Percentiles rank a stretch among this genome's conserved stretches.
Conservation (phyloP, 2,329 filamentous ascomycete species). For the Penicillium sp. region DNA sequence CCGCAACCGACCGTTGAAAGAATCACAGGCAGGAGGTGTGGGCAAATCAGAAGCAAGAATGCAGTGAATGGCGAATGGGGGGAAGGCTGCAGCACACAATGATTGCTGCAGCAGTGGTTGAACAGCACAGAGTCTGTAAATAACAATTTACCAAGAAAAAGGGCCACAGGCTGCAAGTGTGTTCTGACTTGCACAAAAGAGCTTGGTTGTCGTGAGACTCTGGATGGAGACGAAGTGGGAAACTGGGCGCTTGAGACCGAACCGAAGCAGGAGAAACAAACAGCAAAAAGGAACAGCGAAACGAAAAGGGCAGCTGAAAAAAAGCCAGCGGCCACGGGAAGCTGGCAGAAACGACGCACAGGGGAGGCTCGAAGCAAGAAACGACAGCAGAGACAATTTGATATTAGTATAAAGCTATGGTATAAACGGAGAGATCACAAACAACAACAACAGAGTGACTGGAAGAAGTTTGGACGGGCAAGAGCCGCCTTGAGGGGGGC, state of each 20-base stretch:
- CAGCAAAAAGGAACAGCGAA: background rate
- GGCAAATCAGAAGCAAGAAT: background rate
- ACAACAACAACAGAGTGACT: background rate
- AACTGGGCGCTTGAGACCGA: conserved; percentile 1
- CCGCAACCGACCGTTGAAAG: background rate
- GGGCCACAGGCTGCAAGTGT: background rate
- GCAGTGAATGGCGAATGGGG: background rate
- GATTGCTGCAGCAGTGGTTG: background rate
- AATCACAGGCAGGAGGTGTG: background rate
- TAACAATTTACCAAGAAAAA: background rate
- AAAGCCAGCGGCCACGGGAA: background rate
- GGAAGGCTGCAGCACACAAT: background rate
- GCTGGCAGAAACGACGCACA: background rate
- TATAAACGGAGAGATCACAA: background rate
- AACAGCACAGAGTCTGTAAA: background rate
- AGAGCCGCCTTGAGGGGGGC: conserved; percentile 26
- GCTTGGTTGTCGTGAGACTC: too few relatives aligned
- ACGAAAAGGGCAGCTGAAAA: background rate
- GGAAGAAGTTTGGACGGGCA: conserved; percentile 23
- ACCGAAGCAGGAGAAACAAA: conserved; percentile 5
- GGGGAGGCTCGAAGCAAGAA: background rate
- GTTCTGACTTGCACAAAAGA: background rate
- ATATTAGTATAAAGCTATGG: background rate
- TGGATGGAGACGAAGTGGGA: background rate
- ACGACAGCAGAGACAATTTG: background rate